Base-by-base conservation (phyloP, 2,329 filamentous ascomycete genomes). In the Aspergillus sclerotialis region DNA sequence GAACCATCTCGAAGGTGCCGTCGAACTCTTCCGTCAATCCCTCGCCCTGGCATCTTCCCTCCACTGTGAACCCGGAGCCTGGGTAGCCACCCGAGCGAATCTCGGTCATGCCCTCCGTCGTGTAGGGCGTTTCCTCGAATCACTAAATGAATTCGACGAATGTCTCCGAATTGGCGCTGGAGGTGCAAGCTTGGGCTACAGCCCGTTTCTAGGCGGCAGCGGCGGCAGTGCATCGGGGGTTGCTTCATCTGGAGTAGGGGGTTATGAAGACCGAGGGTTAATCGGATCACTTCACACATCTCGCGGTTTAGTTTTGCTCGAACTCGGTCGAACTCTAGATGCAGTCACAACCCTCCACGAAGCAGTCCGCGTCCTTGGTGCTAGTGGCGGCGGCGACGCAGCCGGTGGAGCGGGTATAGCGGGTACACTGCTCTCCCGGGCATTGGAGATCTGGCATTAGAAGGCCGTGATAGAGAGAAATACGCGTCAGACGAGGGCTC, bases 71-170 rank as follows among this genome's bases (percentile, higher is more conserved):
- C 78, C 85, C 0, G 75, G 78, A 30, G 84, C 90, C 1, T 93
- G 85, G 80, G 68, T 94, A 3, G 78, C 86, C 2, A 89, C 84
- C 0, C 78, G 88, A 25, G 85, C 85, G 4, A 98, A 98, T 50
- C 73, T 98, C 11, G 93, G 81, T 1, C 92, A 98, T 55, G 84
- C 90, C 0, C 82, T 88, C 43, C 78, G 92, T 34, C 80, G 87
- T 12, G 64, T 83, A 36, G 74, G 80, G 1, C 70, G 77, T 37
- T 79, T 81, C 45, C 72, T 80, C 18, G 77, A 84, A 34, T 83
- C 90, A 0, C 71, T 96, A 8, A 72, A 70, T 2, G 77, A 90
- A 53, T 96, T 95, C 50, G 84, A 95, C 44, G 82, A 89, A 51
- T 92, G 94, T 18, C 72, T 95, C 18, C 74, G 90, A 9, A 76